Evolutionary conservation across 2,329 filamentous ascomycete species (phyloP).

Genomic region (Cladosporium halotolerans): DNA sequence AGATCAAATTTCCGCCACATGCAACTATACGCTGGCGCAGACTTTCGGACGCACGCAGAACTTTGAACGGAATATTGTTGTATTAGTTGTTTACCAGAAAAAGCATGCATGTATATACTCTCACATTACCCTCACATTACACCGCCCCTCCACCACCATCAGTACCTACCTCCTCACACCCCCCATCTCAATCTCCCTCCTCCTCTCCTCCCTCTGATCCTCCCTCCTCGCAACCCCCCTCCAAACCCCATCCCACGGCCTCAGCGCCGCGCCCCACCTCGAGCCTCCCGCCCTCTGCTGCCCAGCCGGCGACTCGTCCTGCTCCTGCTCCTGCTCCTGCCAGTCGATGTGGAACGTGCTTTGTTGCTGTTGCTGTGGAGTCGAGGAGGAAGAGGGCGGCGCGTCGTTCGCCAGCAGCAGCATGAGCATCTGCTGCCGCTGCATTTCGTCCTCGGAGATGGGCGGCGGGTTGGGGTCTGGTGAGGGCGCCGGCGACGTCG

Average conservation of each 20-base stretch:
- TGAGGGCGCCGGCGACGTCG: constrained; percentile 13
- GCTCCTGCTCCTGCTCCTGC: constrained; percentile 1
- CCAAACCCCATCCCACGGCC: constrained; percentile 30
- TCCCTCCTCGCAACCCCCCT: constrained; percentile 13
- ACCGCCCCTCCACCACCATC: too few relatives aligned
- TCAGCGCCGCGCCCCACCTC: constrained; percentile 13
- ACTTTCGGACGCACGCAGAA: too few relatives aligned
- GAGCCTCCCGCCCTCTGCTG: not conserved
- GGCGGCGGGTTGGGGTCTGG: constrained; percentile 23
- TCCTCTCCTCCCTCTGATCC: constrained; percentile 28
- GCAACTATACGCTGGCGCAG: too few relatives aligned
- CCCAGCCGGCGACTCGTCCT: not conserved
- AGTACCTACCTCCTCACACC: too few relatives aligned
- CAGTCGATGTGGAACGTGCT: constrained; percentile 15
- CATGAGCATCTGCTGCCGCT: constrained; percentile 46
- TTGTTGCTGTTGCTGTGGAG: constrained; percentile 19
- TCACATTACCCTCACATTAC: too few relatives aligned
- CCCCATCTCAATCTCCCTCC: constrained; percentile 38
- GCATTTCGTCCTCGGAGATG: constrained; percentile 44
- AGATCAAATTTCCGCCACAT: too few relatives aligned
- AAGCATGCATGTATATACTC: too few relatives aligned
- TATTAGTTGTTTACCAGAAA: not conserved
- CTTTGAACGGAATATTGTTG: too few relatives aligned
- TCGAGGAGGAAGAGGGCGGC: constrained; percentile 26
- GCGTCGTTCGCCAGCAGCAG: constrained; percentile 33